Evolutionary conservation across 2,329 filamentous ascomycete species (phyloP), one percentile per base, ranked within the genome.

Genomic region (Botrytis aclada): DNA sequence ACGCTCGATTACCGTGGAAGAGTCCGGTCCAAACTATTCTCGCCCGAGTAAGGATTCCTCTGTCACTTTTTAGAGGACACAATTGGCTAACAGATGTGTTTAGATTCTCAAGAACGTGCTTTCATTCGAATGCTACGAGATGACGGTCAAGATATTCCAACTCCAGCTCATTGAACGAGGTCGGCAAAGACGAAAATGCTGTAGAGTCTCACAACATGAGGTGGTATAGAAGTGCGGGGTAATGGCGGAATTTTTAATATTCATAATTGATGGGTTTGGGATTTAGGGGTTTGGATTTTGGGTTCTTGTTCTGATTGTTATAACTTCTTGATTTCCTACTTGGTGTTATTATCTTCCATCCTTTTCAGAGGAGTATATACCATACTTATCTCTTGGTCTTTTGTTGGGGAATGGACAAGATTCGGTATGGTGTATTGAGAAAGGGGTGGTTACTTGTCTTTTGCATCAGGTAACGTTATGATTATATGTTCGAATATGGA

Each of bases 61-160:
- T 20, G 32, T 66, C 22, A 60, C 10, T 51, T 61, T 56, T 14
- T 41, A 64, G n/a, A 25, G 45, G 22, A 60, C 22, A 22, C 16
- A 61, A 41, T 63, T 54, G 47, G 61, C 76, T 79, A 69, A 80
- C 71, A 56, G n/a, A 16, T n/a, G 39, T 61, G n/a, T 32, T 18
- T 56, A 80, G 79, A 70, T 63, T 75, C 74, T 22, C 73, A 71
- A 34, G 79, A 80, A 71, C 77, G 76, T 32, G 75, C 75, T 9
- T 79, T 79, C 62, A 74, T 79, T 62, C 73, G 76, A 60, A 72
- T 78, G 25, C 66, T 80, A 74, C 76, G 74, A 51, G 75, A 77
- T 58, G 78, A 80, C 69, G 79, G 79, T 20, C 77, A 79, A 64
- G 58, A 75, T 22, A 60, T 79, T 64, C 69, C 60, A n/a, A 56